A percentile compares a stretch with the other conserved stretches of the same genome.
These are phyloP conservation scores for Zygotorulaspora chibaensis DNA, from an alignment of 805 yeast species.

Conservation along the genomic window DNA sequence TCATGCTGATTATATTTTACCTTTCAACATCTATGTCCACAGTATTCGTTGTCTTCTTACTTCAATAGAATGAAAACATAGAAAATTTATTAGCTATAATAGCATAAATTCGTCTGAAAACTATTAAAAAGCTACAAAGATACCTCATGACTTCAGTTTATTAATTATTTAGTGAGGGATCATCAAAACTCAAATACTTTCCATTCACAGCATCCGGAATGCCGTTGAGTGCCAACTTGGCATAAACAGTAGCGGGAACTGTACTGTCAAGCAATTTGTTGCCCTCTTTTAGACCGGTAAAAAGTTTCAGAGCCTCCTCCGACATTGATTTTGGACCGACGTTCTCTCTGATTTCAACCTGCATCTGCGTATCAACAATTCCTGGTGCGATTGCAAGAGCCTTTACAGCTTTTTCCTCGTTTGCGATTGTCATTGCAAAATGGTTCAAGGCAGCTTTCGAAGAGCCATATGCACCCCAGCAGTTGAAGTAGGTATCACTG, in stretches of 20 bases:
- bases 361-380: conserved; percentile 91
- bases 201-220: conserved; percentile 61
- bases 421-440: conserved; percentile 59
- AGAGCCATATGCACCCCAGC: conserved; percentile 89
- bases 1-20: too few relatives aligned
- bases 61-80: too few relatives aligned
- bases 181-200: conserved; percentile 58
- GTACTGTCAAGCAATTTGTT: conserved; percentile 60
- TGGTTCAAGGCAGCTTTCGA: conserved; percentile 90
- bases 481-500: conserved; percentile 42
- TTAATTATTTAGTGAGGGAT: conserved; percentile 18
- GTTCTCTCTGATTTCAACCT: conserved; percentile 64
- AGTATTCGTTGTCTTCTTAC: too few relatives aligned
- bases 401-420: conserved; percentile 51
- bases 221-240: conserved; percentile 59
- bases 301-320: conserved; percentile 52
- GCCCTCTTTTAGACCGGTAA: conserved; percentile 56
- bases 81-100: too few relatives aligned
- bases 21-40: too few relatives aligned
- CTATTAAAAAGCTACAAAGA: too few relatives aligned
- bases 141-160: too few relatives aligned
- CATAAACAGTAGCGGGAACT: conserved; percentile 68
- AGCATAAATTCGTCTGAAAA: too few relatives aligned
- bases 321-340: conserved; percentile 58
- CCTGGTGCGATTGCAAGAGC: conserved; percentile 87